Evolutionary conservation across 2,329 filamentous ascomycete species (phyloP).

Genomic region (Pyricularia sp.): DNA sequence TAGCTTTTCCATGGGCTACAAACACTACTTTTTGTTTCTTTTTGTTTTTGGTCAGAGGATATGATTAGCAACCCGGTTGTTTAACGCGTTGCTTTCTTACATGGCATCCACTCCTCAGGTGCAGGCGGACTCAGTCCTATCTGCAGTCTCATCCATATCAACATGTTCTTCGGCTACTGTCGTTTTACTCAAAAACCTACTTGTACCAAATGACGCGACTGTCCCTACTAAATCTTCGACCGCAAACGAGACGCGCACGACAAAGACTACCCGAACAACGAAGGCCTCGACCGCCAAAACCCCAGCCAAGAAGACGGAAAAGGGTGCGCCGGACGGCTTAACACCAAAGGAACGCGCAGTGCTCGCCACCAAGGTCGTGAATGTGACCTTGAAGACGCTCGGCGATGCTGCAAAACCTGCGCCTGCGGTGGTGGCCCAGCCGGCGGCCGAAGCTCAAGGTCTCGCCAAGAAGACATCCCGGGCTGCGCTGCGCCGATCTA

Average conservation of each 20-base stretch:
- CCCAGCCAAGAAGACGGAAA: conserved; percentile 14
- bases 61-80: conserved; percentile 19
- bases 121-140: conserved; percentile 32
- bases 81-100: conserved; percentile 16
- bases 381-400: conserved; percentile 54
- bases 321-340: conserved; percentile 19
- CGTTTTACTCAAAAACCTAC: conserved; percentile 29
- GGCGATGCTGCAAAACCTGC: conserved; percentile 49
- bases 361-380: conserved; percentile 62
- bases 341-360: conserved; percentile 47
- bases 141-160: conserved; percentile 28
- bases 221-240: conserved; percentile 12
- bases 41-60: conserved; percentile 14
- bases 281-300: conserved; percentile 8
- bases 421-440: conserved; percentile 17
- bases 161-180: conserved; percentile 35
- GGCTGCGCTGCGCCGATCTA: conserved; percentile 39
- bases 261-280: conserved; percentile 7
- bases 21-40: conserved; percentile 6
- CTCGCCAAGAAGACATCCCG: conserved; percentile 21
- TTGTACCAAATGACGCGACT: conserved; percentile 21
- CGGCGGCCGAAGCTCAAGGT: conserved; percentile 23
- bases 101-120: conserved; percentile 24
- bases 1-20: conserved; percentile 12
- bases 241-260: conserved; percentile 11